phyloP scores from a whole-genome alignment of 352 stramenopile genomes.

The Phytopythium helicoides region DNA sequence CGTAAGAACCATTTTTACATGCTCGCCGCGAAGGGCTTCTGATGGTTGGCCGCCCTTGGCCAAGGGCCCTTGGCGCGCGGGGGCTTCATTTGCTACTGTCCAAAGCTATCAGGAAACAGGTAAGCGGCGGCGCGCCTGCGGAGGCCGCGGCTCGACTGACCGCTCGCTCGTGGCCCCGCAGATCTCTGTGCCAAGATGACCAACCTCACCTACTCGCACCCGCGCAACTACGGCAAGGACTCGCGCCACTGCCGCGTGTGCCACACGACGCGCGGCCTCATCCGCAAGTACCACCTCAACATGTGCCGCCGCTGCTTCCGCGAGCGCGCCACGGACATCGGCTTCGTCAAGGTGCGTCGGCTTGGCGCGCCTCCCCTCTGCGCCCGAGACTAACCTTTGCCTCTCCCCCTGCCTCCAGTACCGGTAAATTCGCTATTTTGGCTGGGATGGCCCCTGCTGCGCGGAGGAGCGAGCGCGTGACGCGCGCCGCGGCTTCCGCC shows the following conservation, averaged over 20 bases:
- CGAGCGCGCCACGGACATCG: conserved; percentile 93
- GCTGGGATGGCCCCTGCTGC: conserved; percentile 28
- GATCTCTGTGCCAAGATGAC: conserved; percentile 77
- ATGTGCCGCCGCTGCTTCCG: conserved; percentile 97
- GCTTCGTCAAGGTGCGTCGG: conserved; percentile 93
- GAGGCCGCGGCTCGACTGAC: background rate
- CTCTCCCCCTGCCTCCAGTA: conserved; percentile 48
- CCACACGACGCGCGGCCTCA: conserved; percentile 90
- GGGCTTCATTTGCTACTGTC: conserved; percentile 80
- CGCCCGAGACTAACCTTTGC: conserved; percentile 1
- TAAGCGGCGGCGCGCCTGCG: conserved; percentile 22
- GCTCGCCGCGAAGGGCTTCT: too few species aligned
- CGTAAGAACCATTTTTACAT: too few species aligned
- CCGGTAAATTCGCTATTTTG: conserved; percentile 63
- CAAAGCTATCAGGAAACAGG: conserved; percentile 87
- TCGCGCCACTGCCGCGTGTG: conserved; percentile 90
- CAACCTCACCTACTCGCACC: conserved; percentile 88
- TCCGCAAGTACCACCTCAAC: conserved; percentile 96
- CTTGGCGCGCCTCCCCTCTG: too few species aligned
- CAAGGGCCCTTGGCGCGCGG: conserved; percentile 6
- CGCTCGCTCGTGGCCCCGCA: background rate
- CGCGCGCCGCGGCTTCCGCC: conserved; percentile 27
- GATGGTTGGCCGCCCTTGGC: conserved; percentile 69
- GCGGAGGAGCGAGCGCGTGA: conserved; percentile 15
- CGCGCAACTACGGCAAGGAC: conserved; percentile 88